Conservation (phyloP, 1,284 basidiomycete species). For the Serendipita sp. region DNA sequence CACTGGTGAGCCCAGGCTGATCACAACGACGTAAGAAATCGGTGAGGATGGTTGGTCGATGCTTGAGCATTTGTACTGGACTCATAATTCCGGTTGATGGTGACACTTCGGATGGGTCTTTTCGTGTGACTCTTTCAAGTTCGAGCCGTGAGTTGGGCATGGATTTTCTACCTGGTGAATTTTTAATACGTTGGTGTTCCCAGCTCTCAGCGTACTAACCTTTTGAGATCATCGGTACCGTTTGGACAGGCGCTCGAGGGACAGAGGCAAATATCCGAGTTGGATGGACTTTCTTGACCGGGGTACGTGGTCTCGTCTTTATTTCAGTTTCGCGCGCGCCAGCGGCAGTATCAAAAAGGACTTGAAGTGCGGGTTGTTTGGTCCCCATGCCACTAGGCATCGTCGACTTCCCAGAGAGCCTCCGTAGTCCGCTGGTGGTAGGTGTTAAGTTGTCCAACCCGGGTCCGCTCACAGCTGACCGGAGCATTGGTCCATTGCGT, state of each 20-base stretch:
- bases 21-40: background rate
- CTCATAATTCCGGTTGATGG: background rate
- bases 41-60: conserved; percentile 1
- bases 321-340: background rate
- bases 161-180: background rate
- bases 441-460: conserved; percentile 22
- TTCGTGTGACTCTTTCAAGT: background rate
- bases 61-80: background rate
- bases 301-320: background rate
- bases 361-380: background rate
- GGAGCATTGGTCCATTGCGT: conserved; percentile 16
- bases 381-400: background rate
- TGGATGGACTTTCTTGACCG: background rate
- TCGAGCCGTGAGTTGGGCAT: background rate
- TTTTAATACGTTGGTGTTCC: background rate
- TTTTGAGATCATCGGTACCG: background rate
- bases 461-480: conserved; percentile 17
- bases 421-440: conserved; percentile 38
- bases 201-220: background rate
- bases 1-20: background rate
- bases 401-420: conserved; percentile 29
- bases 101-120: background rate
- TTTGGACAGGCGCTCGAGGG: background rate
- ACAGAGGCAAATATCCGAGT: background rate
- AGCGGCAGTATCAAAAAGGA: conserved; percentile 1